Evolutionary conservation across 1,284 basidiomycete species (phyloP).

Genomic region (Peniophora sp.): DNA sequence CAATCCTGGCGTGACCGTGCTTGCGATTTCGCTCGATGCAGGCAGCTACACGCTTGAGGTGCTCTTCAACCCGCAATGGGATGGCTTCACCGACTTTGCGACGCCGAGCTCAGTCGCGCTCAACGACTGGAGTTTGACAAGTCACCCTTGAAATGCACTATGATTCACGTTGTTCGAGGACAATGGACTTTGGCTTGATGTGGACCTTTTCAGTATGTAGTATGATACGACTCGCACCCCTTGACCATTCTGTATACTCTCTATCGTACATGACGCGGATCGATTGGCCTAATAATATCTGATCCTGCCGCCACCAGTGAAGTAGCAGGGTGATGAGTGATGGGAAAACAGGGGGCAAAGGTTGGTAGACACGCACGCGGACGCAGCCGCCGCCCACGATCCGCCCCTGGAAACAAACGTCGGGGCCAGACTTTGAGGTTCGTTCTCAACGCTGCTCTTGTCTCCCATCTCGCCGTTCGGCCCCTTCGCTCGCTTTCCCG

Average conservation of each 20-base stretch:
- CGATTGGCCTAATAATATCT: no score
- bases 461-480: conserved; percentile 10
- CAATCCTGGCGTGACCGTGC: conserved; percentile 76
- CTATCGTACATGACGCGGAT: no score
- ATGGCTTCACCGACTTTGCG: conserved; percentile 53
- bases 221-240: neutral
- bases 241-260: no score
- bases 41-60: conserved; percentile 72
- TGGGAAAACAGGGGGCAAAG: neutral
- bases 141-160: conserved; percentile 42
- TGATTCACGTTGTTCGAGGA: conserved; percentile 4
- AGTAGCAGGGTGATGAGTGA: neutral
- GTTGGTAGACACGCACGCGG: neutral
- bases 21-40: conserved; percentile 67
- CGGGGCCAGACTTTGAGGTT: neutral
- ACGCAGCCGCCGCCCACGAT: no score
- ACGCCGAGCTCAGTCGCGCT: conserved; percentile 62
- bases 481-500: conserved; percentile 4
- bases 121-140: conserved; percentile 63
- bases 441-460: conserved; percentile 4
- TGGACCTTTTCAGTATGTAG: neutral
- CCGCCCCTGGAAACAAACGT: neutral
- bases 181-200: conserved; percentile 1
- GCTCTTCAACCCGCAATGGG: conserved; percentile 83
- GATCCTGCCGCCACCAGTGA: no score